Evolutionary conservation across 352 stramenopile genomes (phyloP), one percentile per base, ranked within the genome.

Genomic region (Globisporangium viniferum): DNA sequence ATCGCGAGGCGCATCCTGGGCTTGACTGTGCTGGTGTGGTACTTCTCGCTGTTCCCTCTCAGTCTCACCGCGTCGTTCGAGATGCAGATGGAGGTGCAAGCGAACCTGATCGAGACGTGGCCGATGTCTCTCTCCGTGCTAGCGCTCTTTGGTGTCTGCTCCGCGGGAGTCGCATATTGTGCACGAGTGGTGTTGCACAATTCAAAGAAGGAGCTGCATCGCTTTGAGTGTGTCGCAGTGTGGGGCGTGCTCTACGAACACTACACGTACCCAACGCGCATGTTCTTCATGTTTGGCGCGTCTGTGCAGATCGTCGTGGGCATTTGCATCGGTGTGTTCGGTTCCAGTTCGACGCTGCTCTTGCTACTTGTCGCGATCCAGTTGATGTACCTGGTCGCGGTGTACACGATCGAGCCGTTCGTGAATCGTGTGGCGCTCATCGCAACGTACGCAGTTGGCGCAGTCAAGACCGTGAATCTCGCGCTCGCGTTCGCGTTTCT

Each of bases 231-330:
- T 3, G 39, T 73, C 29, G 75, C 76, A 20, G 57, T 79, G 14
- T 87, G 72, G 51, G 75, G 79, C 29, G 59, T 69, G 3, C 62
- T 87, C 18, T 87, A 87, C 63, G 72, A 70, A 4, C 67, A 85
- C 33, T 66, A 64, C 39, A 70, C 69, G 22, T 65, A 82, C 44
- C 27, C 55, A 2, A 72, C 61, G 22, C 79, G 77, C 22, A 74
- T 81, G 64, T 87, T 87, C 67, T 80, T 83, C 56, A 56, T 77
- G 10, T 64, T 79, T 15, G 72, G 70, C 15, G 65, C 60, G 10
- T 62, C 76, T 0, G 29, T 78, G 1, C 77, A 85, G 31, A 66
- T 81, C 39, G 22, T 71, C 7, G 48, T 75, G 18, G 77, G 79
- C 9, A 59, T 82, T 10, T 73, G 70, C 51, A 70, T 83, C 5